Evolutionary conservation across 106 monocot species (phyloP).

Genomic region (Hemerocallis citrina): DNA sequence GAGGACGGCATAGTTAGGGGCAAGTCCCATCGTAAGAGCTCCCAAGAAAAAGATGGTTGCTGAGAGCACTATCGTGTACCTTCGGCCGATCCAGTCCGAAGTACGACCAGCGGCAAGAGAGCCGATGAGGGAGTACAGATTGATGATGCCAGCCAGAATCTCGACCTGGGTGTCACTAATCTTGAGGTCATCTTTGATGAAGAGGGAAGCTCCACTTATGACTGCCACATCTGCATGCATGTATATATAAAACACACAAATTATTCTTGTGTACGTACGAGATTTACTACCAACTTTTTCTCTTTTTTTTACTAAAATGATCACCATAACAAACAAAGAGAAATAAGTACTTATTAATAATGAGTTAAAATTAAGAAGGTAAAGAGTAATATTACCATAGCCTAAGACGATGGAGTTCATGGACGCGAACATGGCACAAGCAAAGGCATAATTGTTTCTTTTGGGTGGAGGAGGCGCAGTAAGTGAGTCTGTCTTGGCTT

Average conservation of each 20-base stretch:
- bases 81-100: conserved; percentile 35
- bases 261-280: too few relatives aligned
- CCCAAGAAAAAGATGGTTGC: conserved; percentile 32
- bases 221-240: conserved; percentile 40
- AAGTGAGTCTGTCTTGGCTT: background rate
- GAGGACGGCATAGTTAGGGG: conserved; percentile 28
- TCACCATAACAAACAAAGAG: background rate
- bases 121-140: conserved; percentile 30
- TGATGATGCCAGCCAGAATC: conserved; percentile 28
- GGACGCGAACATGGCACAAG: conserved; percentile 49
- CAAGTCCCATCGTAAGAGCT: conserved; percentile 33
- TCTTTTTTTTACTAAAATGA: too few relatives aligned
- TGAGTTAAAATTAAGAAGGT: background rate
- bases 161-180: conserved; percentile 23
- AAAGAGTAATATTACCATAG: conserved; percentile 23
- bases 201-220: conserved; percentile 32
- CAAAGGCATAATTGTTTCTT: conserved; percentile 25
- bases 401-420: conserved; percentile 41
- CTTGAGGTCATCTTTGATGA: conserved; percentile 34
- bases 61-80: conserved; percentile 31
- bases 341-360: background rate
- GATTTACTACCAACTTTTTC: too few relatives aligned
- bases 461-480: background rate
- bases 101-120: conserved; percentile 30
- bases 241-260: too few relatives aligned